Evolutionary conservation across 2,329 filamentous ascomycete species (phyloP).

Genomic region (Colletotrichum tabaci): DNA sequence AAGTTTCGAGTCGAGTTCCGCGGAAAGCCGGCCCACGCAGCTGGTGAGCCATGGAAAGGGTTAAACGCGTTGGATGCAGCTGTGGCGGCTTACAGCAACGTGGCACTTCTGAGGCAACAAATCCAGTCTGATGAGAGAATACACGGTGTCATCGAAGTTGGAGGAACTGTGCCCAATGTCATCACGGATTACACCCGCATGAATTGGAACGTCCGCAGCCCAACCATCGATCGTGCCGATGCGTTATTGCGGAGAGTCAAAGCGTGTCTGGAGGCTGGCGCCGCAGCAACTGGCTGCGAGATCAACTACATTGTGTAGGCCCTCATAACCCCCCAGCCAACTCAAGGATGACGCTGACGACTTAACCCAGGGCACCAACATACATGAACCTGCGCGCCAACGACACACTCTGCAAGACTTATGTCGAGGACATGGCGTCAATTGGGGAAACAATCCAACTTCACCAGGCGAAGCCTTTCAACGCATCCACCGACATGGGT

Average conservation of each 20-base stretch:
- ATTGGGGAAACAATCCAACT: slow-evolving; percentile 55
- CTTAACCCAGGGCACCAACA: slow-evolving; percentile 48
- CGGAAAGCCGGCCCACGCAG: slow-evolving; percentile 54
- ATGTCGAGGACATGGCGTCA: slow-evolving; percentile 59
- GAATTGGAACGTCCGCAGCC: slow-evolving; percentile 57
- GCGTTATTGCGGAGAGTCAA: slow-evolving; percentile 51
- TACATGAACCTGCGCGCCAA: slow-evolving; percentile 64
- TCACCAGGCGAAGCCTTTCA: slow-evolving; percentile 54
- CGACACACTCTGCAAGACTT: slow-evolving; percentile 59
- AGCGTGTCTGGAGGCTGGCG: slow-evolving; percentile 55
- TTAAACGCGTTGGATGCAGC: slow-evolving; percentile 57
- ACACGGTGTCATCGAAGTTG: slow-evolving; percentile 55
- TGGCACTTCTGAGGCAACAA: slow-evolving; percentile 57
- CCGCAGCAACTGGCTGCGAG: slow-evolving; percentile 53
- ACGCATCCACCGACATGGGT: slow-evolving; percentile 65
- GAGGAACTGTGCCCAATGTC: slow-evolving; percentile 56
- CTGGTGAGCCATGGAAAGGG: slow-evolving; percentile 54
- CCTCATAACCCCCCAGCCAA: too few relatives aligned
- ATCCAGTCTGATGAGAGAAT: slow-evolving; percentile 55
- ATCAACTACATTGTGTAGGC: slow-evolving; percentile 54
- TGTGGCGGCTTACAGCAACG: slow-evolving; percentile 52
- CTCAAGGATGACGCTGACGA: background rate
- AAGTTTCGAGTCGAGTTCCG: slow-evolving; percentile 53
- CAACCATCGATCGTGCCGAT: slow-evolving; percentile 50
- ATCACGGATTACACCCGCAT: slow-evolving; percentile 57